A percentile compares a stretch with the other conserved stretches of the same genome.
Conservation (phyloP, 2,329 filamentous ascomycete genomes). For the Dactylonectria macrodidyma region DNA sequence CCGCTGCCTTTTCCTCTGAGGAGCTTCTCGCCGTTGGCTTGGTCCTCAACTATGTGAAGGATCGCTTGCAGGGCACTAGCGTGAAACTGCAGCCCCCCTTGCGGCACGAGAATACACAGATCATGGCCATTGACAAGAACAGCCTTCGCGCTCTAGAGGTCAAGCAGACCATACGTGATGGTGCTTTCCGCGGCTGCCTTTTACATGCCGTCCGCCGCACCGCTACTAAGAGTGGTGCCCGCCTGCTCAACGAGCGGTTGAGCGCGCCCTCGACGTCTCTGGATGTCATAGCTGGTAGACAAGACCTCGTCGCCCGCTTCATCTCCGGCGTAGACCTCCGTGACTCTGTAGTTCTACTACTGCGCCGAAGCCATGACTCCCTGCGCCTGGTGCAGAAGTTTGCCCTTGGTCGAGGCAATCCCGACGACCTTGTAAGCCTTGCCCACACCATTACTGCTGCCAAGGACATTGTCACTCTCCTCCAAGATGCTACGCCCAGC, state of each 20-base stretch:
- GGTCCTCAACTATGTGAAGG: constrained; percentile 87
- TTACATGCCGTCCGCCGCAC: constrained; percentile 92
- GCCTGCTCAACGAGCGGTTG: constrained; percentile 88
- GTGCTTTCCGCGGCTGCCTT: constrained; percentile 84
- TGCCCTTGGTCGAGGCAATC: constrained; percentile 89
- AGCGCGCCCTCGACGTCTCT: constrained; percentile 92
- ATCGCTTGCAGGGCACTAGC: constrained; percentile 81
- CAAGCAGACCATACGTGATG: constrained; percentile 86
- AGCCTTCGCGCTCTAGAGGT: constrained; percentile 93
- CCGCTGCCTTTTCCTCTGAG: constrained; percentile 71
- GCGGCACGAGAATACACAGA: constrained; percentile 80
- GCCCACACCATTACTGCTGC: constrained; percentile 86
- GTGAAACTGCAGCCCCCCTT: constrained; percentile 89
- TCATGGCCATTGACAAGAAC: constrained; percentile 93
- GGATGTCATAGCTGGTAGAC: constrained; percentile 80
- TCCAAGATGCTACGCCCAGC: constrained; percentile 49
- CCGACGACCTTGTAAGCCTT: constrained; percentile 89
- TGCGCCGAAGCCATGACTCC: constrained; percentile 86
- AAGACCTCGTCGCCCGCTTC: constrained; percentile 86
- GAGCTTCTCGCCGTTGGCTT: constrained; percentile 85
- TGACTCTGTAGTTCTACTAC: constrained; percentile 76
- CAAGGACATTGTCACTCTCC: constrained; percentile 71
- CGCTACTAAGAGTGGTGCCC: constrained; percentile 90
- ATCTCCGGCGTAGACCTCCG: constrained; percentile 76
- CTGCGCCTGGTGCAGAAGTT: constrained; percentile 95